Evolutionary conservation across 1,284 basidiomycete species (phyloP).

Genomic region (Wallemia hederae): DNA sequence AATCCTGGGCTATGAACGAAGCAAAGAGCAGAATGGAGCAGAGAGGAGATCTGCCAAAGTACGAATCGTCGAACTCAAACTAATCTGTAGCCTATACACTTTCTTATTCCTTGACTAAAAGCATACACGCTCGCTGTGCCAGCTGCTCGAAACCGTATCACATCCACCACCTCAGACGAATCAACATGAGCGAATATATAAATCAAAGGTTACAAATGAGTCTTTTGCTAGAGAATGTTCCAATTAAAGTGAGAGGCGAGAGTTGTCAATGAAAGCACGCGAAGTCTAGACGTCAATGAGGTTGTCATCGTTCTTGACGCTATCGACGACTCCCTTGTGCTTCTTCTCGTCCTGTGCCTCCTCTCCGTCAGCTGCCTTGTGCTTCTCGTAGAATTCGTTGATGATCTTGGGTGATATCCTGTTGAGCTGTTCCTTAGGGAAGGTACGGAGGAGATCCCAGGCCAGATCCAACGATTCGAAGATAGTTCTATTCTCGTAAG

Average conservation of each 20-base stretch:
- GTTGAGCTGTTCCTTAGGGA: slow-evolving; percentile 96
- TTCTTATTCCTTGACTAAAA: too few species aligned
- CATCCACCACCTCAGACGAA: too few species aligned
- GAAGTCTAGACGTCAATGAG: neutral
- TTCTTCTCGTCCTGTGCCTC: neutral
- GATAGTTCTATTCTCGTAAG: slow-evolving; percentile 84
- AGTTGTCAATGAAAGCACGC: too few species aligned
- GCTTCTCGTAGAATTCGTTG: neutral
- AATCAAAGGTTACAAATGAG: neutral
- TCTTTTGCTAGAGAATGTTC: too few species aligned
- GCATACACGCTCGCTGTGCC: too few species aligned
- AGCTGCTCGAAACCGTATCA: too few species aligned
- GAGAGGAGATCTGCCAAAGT: neutral
- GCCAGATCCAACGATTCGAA: slow-evolving; percentile 94
- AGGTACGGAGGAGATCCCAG: slow-evolving; percentile 86
- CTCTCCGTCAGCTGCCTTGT: neutral
- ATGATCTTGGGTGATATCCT: slow-evolving; percentile 44
- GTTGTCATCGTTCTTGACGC: neutral
- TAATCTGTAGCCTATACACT: neutral
- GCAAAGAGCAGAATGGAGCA: neutral
- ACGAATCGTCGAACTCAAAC: neutral
- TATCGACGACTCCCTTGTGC: slow-evolving; percentile 1
- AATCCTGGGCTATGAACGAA: neutral
- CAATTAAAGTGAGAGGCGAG: too few species aligned
- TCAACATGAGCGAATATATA: too few species aligned